Conservation (phyloP, 257 asterid species). For the Solanum infundibuliforme region DNA sequence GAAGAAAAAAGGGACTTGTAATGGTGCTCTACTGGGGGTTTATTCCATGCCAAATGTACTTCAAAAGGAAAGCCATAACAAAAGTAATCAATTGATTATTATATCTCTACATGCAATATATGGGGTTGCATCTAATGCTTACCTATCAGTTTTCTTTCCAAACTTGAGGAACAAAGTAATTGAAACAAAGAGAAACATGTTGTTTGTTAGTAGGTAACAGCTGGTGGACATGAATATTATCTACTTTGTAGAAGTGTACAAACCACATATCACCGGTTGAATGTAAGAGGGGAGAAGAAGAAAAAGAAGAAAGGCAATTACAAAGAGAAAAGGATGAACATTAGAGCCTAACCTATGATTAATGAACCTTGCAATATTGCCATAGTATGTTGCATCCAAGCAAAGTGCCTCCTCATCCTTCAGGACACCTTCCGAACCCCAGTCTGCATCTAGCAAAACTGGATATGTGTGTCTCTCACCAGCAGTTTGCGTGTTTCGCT, state of each 20-base stretch:
- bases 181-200: not conserved
- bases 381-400: conserved; percentile 60
- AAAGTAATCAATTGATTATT: not conserved
- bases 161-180: not conserved
- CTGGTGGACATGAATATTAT: not conserved
- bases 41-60: not conserved
- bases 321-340: not conserved
- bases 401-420: conserved; percentile 68
- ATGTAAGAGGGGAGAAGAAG: not conserved
- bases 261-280: not conserved
- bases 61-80: not conserved
- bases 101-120: not conserved
- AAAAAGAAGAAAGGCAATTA: not conserved
- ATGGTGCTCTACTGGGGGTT: not conserved
- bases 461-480: conserved; percentile 48
- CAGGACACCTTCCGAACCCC: conserved; percentile 52
- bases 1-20: not conserved
- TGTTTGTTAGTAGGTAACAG: not conserved
- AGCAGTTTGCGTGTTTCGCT: conserved; percentile 27
- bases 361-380: conserved; percentile 64
- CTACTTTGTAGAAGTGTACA: not conserved
- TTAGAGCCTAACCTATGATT: conserved; percentile 41
- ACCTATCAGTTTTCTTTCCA: not conserved
- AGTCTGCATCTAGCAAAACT: conserved; percentile 62
- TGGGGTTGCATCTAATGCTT: not conserved